Percentiles rank a stretch among this genome's conserved stretches.
These are phyloP conservation scores for Hortaea sp. DNA, from an alignment of 2,329 filamentous ascomycete genomes.

Conservation along the genomic window DNA sequence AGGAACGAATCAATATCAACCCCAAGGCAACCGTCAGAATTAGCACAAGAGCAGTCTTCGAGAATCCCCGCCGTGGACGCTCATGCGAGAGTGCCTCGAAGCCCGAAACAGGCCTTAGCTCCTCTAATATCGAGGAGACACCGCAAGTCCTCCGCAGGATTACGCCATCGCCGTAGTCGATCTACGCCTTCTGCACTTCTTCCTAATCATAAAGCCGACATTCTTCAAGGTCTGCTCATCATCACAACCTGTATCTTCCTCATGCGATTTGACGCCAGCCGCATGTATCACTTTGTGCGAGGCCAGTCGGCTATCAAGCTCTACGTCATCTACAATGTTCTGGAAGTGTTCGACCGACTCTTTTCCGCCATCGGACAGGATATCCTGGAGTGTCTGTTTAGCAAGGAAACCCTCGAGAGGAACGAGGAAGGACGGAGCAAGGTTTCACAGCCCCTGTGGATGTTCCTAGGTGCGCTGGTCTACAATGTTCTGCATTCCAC, in stretches of 20 bases:
- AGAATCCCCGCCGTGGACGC: neutral
- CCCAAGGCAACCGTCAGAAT: slow-evolving; percentile 9
- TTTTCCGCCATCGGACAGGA: slow-evolving; percentile 90
- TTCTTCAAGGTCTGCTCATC: slow-evolving; percentile 82
- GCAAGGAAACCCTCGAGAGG: slow-evolving; percentile 80
- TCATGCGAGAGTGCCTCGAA: neutral
- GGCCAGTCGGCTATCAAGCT: slow-evolving; percentile 96
- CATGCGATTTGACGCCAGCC: slow-evolving; percentile 86
- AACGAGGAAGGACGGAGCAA: slow-evolving; percentile 85
- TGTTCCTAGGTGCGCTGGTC: slow-evolving; percentile 75
- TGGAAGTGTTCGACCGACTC: slow-evolving; percentile 84
- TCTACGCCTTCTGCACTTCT: slow-evolving; percentile 77
- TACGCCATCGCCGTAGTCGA: slow-evolving; percentile 61
- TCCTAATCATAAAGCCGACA: slow-evolving; percentile 86
- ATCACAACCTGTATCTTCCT: slow-evolving; percentile 74
- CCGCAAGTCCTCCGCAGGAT: slow-evolving; percentile 24
- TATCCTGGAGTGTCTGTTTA: slow-evolving; percentile 91
- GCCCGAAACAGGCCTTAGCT: slow-evolving; percentile 1
- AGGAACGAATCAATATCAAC: slow-evolving; percentile 3
- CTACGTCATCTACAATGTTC: slow-evolving; percentile 96
- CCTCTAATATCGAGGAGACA: slow-evolving; percentile 6
- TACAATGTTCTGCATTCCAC: slow-evolving; percentile 87
- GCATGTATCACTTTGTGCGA: slow-evolving; percentile 96
- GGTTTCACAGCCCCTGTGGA: slow-evolving; percentile 74
- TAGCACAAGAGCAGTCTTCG: slow-evolving; percentile 5